Base-by-base conservation (phyloP, 2,329 filamentous ascomycete genomes). In the Trichoderma koningii region DNA sequence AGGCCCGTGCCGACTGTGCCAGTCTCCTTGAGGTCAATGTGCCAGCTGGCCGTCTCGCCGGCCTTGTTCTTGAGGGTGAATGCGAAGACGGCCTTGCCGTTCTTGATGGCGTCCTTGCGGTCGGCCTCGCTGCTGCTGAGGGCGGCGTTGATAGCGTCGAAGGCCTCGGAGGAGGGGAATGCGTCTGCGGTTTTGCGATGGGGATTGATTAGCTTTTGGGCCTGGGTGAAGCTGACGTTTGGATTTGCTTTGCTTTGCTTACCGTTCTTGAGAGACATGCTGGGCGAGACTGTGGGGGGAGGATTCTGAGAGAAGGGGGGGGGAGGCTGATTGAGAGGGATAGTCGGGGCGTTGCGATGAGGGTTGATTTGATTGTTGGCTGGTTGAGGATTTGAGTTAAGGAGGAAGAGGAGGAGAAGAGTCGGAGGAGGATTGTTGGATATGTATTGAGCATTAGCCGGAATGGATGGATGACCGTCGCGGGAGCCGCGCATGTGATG, bases 1-100 rank as follows among this genome's bases (percentile, higher is more conserved):
- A 85, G 76, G 64, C 95, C 95, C 75, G 90, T 89, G 72, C 85
- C 90, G 48, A 97, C 93, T 64, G 85, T 85, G 69, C 95, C 95
- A 68, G 89, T 90, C 74, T 96, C 86, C 85, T 97, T 97, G 68
- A 99, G 87, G 77, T 99, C 95, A 71, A 99, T 91, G 82, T 96
- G 87, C 95, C 95, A 99, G 80, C 87, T 90, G 73, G 92, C 88
- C 66, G 88, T 88, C 77, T 93, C 86, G 72, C 92, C 92, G 26
- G 84, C 84, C 66, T 82, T 79, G 85, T 99, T 99, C 85, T 96
- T 98, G 70, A 99, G 83, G 63, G 87, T 92, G 81, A 99, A 98
- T 67, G 89, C 89, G 77, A 96, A 97, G 77, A 98, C 83, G 67
- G 90, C 92, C 73, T 89, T 89, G 75, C 88, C 94, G 76, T 92